Base-by-base conservation (phyloP, 2,329 filamentous ascomycete species). In the Calonectria honghensis region DNA sequence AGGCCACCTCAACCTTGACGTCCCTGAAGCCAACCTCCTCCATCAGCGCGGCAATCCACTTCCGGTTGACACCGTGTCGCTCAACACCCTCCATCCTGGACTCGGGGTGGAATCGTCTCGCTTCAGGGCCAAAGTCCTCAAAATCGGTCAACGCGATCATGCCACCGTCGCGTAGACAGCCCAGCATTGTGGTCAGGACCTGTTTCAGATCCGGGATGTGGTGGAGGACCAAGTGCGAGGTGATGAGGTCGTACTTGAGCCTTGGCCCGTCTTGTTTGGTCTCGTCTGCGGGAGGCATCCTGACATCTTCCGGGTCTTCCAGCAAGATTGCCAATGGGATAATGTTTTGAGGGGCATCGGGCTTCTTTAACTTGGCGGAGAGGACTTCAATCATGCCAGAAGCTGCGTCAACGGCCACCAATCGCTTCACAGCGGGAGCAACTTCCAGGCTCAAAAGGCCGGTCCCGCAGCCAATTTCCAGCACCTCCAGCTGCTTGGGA, bases 381-480 rank as follows among this genome's bases (percentile, higher is more conserved):
- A 91, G 86, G 0, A 87, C 88, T 3, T 85, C 84, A 39, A 92
- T 88, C 90, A 92, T 92, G 67, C 89, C 90, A 20, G 85, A 80
- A 3, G 90, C 87, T 0, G 89, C 86, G 76, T 92, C 90, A 27
- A 92, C 85, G 52, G 90, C 90, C 3, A 90, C 86, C 6, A 91
- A 80, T 10, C 84, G 85, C 52, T 84, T 85, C 6, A 88, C 86
- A 39, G 87, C 82, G 0, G 89, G 89, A 0, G 89, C 86, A 3
- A 91, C 82, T 11, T 82, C 84, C 61, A 90, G 84, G 13, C 88
- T 89, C 31, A 92, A 85, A 0, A 91, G 85, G 11, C 90, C 90
- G 5, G 90, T 91, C 64, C 90, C 90, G 76, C 89, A 90, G 68
- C 90, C 90, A 24, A 91, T 87, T 81, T 91, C 90, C 3, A 92